phyloP scores from a whole-genome alignment of 805 yeast species.

The Yamadazyma tumulicola region DNA sequence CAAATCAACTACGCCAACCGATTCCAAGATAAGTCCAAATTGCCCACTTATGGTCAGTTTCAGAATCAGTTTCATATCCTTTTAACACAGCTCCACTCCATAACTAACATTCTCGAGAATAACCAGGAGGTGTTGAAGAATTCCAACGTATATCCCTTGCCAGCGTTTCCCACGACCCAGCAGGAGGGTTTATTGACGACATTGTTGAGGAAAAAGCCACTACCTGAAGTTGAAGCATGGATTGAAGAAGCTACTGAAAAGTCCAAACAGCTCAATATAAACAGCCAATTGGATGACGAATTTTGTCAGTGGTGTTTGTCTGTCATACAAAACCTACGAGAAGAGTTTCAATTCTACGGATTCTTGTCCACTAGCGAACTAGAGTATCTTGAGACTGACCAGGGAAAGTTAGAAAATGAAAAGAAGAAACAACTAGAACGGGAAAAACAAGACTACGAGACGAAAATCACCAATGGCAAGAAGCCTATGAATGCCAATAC shows the following conservation, averaged over 20 bases:
- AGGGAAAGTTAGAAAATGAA: constrained; percentile 27
- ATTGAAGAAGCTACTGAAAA: constrained; percentile 37
- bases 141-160: constrained; percentile 80
- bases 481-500: constrained; percentile 29
- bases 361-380: constrained; percentile 51
- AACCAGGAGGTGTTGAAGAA: constrained; percentile 56
- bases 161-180: constrained; percentile 79
- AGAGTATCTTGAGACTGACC: constrained; percentile 26
- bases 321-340: constrained; percentile 49
- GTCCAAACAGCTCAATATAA: constrained; percentile 14
- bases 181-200: constrained; percentile 83
- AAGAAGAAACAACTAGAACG: constrained; percentile 16
- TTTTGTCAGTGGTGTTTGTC: constrained; percentile 67
- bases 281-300: constrained; percentile 41
- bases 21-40: constrained; percentile 32
- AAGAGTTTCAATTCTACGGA: constrained; percentile 61
- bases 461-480: constrained; percentile 23
- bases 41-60: constrained; percentile 56
- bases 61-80: constrained; percentile 84
- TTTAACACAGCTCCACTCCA: constrained; percentile 74
- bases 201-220: constrained; percentile 75
- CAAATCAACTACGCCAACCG: constrained; percentile 34
- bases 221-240: constrained; percentile 93
- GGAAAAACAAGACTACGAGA: constrained; percentile 22
- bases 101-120: constrained; percentile 64